Percentiles rank a stretch among this genome's conserved stretches.
phyloP scores from a whole-genome alignment of 2,329 filamentous ascomycete genomes.

The Pseudodiploospora longispora region DNA sequence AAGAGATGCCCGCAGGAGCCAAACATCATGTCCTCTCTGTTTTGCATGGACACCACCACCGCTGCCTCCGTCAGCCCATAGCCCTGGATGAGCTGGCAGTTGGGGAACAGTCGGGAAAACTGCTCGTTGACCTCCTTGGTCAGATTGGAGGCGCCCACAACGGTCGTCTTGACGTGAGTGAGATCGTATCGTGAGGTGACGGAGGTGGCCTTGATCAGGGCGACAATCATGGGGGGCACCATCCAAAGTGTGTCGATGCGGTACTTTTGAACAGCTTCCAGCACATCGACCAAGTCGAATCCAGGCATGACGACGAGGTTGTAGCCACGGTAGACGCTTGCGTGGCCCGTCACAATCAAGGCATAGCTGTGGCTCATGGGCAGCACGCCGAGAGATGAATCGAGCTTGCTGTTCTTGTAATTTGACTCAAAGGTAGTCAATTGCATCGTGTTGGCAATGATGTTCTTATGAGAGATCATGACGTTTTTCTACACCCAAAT shows the following conservation, averaged over 20 bases:
- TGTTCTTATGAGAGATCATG: conserved; percentile 67
- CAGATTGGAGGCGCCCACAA: conserved; percentile 71
- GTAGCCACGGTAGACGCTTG: conserved; percentile 61
- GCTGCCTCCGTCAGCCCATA: conserved; percentile 71
- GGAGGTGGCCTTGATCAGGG: conserved; percentile 58
- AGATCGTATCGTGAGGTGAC: conserved; percentile 61
- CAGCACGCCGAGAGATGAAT: conserved; percentile 50
- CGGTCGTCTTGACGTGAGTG: conserved; percentile 55
- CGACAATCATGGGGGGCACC: conserved; percentile 77
- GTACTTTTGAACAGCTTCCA: conserved; percentile 57
- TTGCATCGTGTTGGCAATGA: conserved; percentile 66
- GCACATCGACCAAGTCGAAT: conserved; percentile 58
- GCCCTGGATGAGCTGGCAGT: conserved; percentile 57
- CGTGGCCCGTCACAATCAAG: conserved; percentile 61
- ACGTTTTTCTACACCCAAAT: conserved; percentile 55
- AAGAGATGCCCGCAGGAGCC: conserved; percentile 66
- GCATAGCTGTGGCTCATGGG: conserved; percentile 75
- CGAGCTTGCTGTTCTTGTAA: conserved; percentile 13
- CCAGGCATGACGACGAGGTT: conserved; percentile 61
- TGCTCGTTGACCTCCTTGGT: conserved; percentile 64
- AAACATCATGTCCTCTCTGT: conserved; percentile 55
- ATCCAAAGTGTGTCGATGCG: conserved; percentile 58
- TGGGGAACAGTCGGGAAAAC: conserved; percentile 51
- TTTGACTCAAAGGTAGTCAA: conserved; percentile 35
- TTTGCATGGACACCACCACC: conserved; percentile 58